Percentiles rank a stretch among this genome's conserved stretches.
Evolutionary conservation across 257 asterid genomes (phyloP).

Genomic region (Ehretia macrophylla): DNA sequence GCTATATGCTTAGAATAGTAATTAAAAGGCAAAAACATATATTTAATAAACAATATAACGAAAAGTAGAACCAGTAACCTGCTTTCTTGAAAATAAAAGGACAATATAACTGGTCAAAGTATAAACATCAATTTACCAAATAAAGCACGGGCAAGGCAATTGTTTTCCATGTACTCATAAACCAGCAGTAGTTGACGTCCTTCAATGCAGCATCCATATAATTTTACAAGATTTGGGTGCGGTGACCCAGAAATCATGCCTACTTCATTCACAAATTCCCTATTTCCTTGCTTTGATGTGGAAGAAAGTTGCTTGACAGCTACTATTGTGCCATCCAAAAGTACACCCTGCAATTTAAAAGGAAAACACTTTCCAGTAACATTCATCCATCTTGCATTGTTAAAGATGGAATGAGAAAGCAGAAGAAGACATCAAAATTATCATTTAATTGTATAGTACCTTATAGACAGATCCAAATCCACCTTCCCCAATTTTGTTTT

Average conservation of each 20-base stretch:
- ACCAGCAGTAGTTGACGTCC: conserved; percentile 56
- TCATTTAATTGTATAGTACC: conserved; percentile 22
- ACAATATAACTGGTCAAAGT: too few relatives aligned
- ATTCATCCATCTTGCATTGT: background rate
- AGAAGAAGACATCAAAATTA: background rate
- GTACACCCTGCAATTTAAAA: conserved; percentile 38
- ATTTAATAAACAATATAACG: too few relatives aligned
- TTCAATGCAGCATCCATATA: conserved; percentile 66
- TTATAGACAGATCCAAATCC: conserved; percentile 66
- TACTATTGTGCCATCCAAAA: conserved; percentile 44
- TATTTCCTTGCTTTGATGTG: conserved; percentile 61
- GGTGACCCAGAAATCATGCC: conserved; percentile 59
- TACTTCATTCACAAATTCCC: conserved; percentile 56
- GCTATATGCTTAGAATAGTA: too few relatives aligned
- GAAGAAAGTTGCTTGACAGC: conserved; percentile 71
- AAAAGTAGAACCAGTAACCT: too few relatives aligned
- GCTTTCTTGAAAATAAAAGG: too few relatives aligned
- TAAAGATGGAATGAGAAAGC: background rate
- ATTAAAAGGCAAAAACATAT: too few relatives aligned
- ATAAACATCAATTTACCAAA: too few relatives aligned
- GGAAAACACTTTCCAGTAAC: background rate
- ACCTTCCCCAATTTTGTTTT: conserved; percentile 66
- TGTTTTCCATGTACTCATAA: conserved; percentile 67
- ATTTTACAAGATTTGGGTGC: conserved; percentile 58
- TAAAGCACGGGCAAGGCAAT: conserved; percentile 51